These are phyloP conservation scores for Aspergillus sp. DNA, from an alignment of 2,329 filamentous ascomycete species.

Conservation along the genomic window DNA sequence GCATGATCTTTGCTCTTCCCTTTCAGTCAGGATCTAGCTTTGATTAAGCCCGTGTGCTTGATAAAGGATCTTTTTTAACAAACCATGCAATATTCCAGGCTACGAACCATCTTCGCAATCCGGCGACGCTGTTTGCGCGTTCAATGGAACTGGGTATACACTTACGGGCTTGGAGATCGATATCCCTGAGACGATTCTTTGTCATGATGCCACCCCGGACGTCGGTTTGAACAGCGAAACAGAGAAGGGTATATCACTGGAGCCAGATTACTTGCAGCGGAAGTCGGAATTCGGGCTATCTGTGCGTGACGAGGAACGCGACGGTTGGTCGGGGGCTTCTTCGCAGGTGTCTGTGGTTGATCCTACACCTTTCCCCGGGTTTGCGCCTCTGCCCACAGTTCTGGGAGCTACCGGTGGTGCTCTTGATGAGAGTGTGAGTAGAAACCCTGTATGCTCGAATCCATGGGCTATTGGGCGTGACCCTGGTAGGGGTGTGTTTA, in stretches of 20 bases:
- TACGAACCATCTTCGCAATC: constrained; percentile 20
- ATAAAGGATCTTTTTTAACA: too few relatives aligned
- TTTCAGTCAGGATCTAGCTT: too few relatives aligned
- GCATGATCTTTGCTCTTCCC: too few relatives aligned
- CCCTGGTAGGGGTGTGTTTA: background rate
- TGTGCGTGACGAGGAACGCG: too few relatives aligned
- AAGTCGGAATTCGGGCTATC: background rate
- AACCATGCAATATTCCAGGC: constrained; percentile 9
- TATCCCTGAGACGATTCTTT: constrained; percentile 24
- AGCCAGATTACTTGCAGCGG: background rate
- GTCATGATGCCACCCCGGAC: constrained; percentile 3
- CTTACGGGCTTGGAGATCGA: constrained; percentile 5
- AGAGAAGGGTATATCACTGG: too few relatives aligned
- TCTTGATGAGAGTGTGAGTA: background rate
- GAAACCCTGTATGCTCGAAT: constrained; percentile 8
- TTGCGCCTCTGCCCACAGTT: too few relatives aligned
- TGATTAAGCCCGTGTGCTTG: too few relatives aligned
- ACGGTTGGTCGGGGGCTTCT: too few relatives aligned
- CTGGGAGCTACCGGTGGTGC: too few relatives aligned
- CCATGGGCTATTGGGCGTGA: background rate
- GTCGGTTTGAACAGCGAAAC: too few relatives aligned
- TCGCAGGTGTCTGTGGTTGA: too few relatives aligned
- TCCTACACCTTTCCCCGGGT: too few relatives aligned
- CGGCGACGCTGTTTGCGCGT: constrained; percentile 31
- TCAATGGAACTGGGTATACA: constrained; percentile 32